Percentiles rank a stretch among this genome's conserved stretches.
Conservation (phyloP, 768 basidiomycete genomes). For the Mycena belliarum region DNA sequence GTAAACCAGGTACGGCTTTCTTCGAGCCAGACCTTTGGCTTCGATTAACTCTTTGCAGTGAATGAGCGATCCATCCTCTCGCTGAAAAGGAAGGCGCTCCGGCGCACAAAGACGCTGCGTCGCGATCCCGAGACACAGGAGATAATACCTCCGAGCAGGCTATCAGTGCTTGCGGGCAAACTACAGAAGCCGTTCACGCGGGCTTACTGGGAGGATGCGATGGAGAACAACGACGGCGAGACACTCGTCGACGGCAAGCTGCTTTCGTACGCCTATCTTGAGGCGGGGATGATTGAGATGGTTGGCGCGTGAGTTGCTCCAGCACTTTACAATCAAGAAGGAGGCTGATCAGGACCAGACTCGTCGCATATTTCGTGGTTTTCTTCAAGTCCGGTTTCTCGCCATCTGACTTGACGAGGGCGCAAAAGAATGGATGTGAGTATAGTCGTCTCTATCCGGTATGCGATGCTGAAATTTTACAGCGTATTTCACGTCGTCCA, state of each 20-base stretch:
- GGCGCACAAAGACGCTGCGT: conserved; percentile 53
- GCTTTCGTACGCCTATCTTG: conserved; percentile 67
- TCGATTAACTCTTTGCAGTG: conserved; percentile 36
- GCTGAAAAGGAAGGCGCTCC: conserved; percentile 57
- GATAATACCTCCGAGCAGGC: conserved; percentile 40
- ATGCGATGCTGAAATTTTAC: not conserved
- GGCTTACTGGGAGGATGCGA: conserved; percentile 57
- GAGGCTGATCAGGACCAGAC: conserved; percentile 30
- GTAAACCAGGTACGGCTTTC: conserved; percentile 53
- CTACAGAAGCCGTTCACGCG: conserved; percentile 56
- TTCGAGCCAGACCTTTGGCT: too few species aligned
- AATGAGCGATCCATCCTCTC: conserved; percentile 54
- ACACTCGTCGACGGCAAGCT: conserved; percentile 61
- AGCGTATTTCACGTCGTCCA: conserved; percentile 51
- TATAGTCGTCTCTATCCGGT: not conserved
- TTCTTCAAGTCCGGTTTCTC: conserved; percentile 65
- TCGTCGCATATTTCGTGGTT: conserved; percentile 68
- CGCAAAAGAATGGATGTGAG: conserved; percentile 47
- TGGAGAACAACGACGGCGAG: conserved; percentile 57
- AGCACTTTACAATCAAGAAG: not conserved
- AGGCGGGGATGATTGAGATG: conserved; percentile 63
- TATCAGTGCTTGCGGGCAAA: conserved; percentile 38
- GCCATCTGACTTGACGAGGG: conserved; percentile 52
- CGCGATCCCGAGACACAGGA: conserved; percentile 56
- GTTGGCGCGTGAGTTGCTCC: conserved; percentile 49